A percentile compares a stretch with the other conserved stretches of the same genome.
phyloP scores from a whole-genome alignment of 345 rosid species.

The Gossypium mustelinum region DNA sequence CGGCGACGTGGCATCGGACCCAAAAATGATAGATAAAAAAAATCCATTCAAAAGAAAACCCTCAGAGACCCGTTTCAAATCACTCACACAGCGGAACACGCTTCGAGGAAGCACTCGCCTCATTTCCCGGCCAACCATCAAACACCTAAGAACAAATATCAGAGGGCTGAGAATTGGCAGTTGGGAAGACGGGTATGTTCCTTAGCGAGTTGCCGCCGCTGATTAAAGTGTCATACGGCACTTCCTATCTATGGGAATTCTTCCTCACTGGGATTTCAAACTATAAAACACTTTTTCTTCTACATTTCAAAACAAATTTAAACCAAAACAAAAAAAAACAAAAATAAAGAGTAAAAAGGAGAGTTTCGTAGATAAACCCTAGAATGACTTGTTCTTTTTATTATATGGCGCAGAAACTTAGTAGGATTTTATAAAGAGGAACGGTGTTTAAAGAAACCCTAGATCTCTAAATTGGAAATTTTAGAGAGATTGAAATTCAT shows the following conservation, averaged over 20 bases:
- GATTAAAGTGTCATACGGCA: constrained; percentile 63
- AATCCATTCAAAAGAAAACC: not conserved
- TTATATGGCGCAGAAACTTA: not conserved
- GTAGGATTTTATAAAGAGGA: not conserved
- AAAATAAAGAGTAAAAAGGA: not conserved
- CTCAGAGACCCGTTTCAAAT: constrained; percentile 42
- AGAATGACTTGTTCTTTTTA: not conserved
- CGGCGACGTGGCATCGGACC: constrained; percentile 59
- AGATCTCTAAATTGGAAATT: not conserved
- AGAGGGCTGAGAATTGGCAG: constrained; percentile 13
- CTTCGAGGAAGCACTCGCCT: not conserved
- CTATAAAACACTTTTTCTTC: not conserved
- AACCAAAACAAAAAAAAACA: not conserved
- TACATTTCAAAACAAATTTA: not conserved
- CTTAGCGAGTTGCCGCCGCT: constrained; percentile 27
- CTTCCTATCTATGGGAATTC: constrained; percentile 55
- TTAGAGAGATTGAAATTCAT: too few species aligned
- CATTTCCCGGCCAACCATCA: not conserved
- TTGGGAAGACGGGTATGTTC: constrained; percentile 18
- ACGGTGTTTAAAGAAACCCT: not conserved
- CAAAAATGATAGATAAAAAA: not conserved
- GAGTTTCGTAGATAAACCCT: not conserved
- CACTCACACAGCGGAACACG: constrained; percentile 33
- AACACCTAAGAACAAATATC: constrained; percentile 13
- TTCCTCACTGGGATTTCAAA: constrained; percentile 37